phyloP scores from a whole-genome alignment of 23 red algal genomes.

The Gracilaria vermiculophylla region DNA sequence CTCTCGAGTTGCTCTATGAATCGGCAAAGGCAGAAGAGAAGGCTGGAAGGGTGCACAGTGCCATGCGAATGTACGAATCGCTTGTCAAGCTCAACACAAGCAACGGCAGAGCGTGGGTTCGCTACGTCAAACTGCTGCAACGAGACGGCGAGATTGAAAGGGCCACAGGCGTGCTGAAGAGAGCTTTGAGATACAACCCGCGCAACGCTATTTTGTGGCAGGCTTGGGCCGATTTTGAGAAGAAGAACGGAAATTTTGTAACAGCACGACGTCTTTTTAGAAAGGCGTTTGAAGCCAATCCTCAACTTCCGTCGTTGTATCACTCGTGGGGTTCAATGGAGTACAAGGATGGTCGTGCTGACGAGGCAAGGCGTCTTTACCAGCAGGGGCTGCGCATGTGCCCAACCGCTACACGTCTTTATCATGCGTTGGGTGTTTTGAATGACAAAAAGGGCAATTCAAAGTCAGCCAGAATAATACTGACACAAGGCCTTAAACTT shows the following conservation, averaged over 20 bases:
- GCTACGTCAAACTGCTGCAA: conserved; percentile 32
- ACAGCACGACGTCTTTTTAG: conserved; percentile 81
- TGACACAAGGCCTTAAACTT: conserved; percentile 71
- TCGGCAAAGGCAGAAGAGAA: conserved; percentile 74
- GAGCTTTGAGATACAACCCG: conserved; percentile 70
- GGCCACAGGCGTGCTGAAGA: conserved; percentile 49
- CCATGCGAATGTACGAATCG: conserved; percentile 58
- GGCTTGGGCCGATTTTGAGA: conserved; percentile 90
- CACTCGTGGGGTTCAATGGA: conserved; percentile 96
- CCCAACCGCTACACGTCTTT: conserved; percentile 67
- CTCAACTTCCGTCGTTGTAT: conserved; percentile 68
- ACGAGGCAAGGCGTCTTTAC: conserved; percentile 61
- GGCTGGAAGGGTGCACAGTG: conserved; percentile 30
- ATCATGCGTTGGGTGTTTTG: conserved; percentile 88
- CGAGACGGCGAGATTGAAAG: conserved; percentile 17
- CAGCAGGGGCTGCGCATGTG: conserved; percentile 53
- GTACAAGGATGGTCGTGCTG: conserved; percentile 48
- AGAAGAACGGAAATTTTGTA: conserved; percentile 45
- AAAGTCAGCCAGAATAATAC: conserved; percentile 66
- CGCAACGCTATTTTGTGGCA: conserved; percentile 90
- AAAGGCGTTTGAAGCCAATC: conserved; percentile 46
- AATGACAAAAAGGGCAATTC: conserved; percentile 82
- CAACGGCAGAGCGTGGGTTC: conserved; percentile 61
- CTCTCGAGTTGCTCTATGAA: conserved; percentile 50
- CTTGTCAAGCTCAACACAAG: conserved; percentile 53